Evolutionary conservation across 2,329 filamentous ascomycete species (phyloP).

Genomic region (Colletotrichum coccodes): DNA sequence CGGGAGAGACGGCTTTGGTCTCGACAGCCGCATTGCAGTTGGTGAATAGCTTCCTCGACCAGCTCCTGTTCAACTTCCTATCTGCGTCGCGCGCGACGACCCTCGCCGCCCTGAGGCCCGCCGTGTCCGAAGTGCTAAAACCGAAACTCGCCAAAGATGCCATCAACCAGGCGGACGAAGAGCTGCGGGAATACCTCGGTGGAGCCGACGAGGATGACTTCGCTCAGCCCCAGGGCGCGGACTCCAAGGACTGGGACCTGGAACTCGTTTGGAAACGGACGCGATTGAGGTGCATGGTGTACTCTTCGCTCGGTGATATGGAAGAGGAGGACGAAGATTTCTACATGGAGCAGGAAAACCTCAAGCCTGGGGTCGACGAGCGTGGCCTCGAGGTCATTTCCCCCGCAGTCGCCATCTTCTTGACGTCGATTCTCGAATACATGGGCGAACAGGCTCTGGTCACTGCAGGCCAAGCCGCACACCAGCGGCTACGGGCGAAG

Average conservation of each 20-base stretch:
- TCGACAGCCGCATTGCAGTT: constrained; percentile 78
- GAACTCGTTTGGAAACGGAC: constrained; percentile 95
- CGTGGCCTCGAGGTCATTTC: constrained; percentile 78
- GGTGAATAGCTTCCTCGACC: constrained; percentile 93
- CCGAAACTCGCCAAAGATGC: constrained; percentile 88
- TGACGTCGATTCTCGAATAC: constrained; percentile 94
- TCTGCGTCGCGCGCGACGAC: constrained; percentile 81
- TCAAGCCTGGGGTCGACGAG: constrained; percentile 68
- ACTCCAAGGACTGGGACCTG: constrained; percentile 80
- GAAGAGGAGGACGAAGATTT: constrained; percentile 97
- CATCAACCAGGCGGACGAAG: constrained; percentile 84
- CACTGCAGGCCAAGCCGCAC: constrained; percentile 87
- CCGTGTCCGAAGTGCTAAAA: constrained; percentile 88
- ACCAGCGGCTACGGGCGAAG: constrained; percentile 70
- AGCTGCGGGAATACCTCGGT: constrained; percentile 87
- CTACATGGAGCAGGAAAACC: constrained; percentile 82
- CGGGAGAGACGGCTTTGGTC: constrained; percentile 76
- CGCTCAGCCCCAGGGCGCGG: constrained; percentile 61
- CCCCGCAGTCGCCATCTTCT: constrained; percentile 92
- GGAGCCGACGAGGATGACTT: constrained; percentile 80
- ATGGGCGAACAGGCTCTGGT: constrained; percentile 91
- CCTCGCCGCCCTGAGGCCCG: constrained; percentile 79
- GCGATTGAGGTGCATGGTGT: constrained; percentile 95
- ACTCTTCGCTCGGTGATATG: constrained; percentile 94
- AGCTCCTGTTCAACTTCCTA: constrained; percentile 92